A percentile compares a stretch with the other conserved stretches of the same genome.
phyloP scores from a whole-genome alignment of 768 basidiomycete species.

The Trametes coccinea region DNA sequence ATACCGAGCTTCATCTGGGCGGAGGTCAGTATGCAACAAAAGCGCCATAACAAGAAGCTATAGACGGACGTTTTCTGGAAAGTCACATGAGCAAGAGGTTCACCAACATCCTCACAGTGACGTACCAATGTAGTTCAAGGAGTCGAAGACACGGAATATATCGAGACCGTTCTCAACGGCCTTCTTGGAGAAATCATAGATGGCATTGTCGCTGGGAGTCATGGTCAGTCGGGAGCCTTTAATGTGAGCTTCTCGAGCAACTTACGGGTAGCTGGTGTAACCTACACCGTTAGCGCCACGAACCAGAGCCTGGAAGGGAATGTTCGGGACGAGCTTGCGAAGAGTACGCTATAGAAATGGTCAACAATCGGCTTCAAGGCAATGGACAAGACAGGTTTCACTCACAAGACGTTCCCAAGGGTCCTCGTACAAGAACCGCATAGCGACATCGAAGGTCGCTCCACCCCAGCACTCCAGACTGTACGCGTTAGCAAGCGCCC shows the following conservation, averaged over 20 bases:
- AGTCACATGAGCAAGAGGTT: conserved; percentile 6
- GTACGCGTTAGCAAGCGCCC: conserved; percentile 93
- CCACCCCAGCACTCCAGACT: conserved; percentile 99
- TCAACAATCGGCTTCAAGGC: neutral
- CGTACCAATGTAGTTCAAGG: conserved; percentile 95
- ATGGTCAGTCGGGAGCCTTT: too few relatives aligned
- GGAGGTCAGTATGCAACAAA: conserved; percentile 5
- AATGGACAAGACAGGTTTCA: conserved; percentile 6
- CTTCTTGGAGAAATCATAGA: conserved; percentile 99
- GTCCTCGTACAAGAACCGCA: conserved; percentile 99
- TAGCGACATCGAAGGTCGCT: conserved; percentile 97
- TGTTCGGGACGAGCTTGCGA: conserved; percentile 95
- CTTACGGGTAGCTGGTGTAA: conserved; percentile 96
- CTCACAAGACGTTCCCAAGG: conserved; percentile 96
- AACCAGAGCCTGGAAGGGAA: conserved; percentile 96
- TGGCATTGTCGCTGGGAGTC: conserved; percentile 81
- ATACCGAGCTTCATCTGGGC: conserved; percentile 93
- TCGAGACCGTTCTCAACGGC: conserved; percentile 99
- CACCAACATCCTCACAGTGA: conserved; percentile 14
- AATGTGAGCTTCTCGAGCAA: conserved; percentile 7
- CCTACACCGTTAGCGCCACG: conserved; percentile 99
- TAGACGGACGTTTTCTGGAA: conserved; percentile 65
- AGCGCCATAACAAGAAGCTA: neutral
- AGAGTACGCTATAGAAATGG: conserved; percentile 66
- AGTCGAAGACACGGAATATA: conserved; percentile 99